A percentile compares a stretch with the other conserved stretches of the same genome.
These are phyloP conservation scores for Globisporangium nunn DNA, from an alignment of 352 stramenopile genomes.

Conservation along the genomic window DNA sequence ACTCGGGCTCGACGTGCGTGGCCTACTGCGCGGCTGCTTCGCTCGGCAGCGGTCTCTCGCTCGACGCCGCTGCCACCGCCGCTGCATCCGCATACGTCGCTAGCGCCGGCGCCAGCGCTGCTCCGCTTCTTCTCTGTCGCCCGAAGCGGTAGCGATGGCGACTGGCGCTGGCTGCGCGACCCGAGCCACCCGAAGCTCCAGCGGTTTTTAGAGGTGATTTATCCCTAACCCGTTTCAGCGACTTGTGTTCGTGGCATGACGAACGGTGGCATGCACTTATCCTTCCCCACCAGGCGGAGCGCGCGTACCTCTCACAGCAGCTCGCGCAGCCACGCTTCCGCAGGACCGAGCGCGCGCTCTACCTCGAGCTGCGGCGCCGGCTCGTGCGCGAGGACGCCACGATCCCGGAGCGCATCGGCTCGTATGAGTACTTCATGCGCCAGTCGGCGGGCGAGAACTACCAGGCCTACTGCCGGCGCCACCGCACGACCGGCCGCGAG, in stretches of 20 bases:
- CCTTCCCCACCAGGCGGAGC: slow-evolving; percentile 21
- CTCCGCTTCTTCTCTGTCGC: not conserved
- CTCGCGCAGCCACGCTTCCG: slow-evolving; percentile 51
- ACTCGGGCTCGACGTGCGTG: too few relatives aligned
- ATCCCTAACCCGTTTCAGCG: too few relatives aligned
- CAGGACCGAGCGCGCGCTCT: slow-evolving; percentile 49
- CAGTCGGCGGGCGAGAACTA: slow-evolving; percentile 63
- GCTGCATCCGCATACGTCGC: not conserved
- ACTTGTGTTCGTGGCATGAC: too few relatives aligned
- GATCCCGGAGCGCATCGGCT: slow-evolving; percentile 70
- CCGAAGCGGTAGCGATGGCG: not conserved
- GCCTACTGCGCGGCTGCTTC: too few relatives aligned
- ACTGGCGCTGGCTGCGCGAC: slow-evolving; percentile 6
- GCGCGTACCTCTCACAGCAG: slow-evolving; percentile 40
- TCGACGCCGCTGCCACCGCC: too few relatives aligned
- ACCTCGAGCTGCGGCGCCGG: slow-evolving; percentile 58
- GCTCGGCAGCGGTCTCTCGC: too few relatives aligned
- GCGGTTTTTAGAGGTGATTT: slow-evolving; percentile 50
- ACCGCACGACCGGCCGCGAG: slow-evolving; percentile 20
- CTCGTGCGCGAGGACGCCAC: slow-evolving; percentile 53
- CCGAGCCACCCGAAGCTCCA: slow-evolving; percentile 35
- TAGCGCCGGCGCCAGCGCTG: not conserved
- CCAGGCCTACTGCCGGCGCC: slow-evolving; percentile 66
- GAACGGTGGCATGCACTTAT: not conserved
- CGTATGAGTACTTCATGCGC: slow-evolving; percentile 69